phyloP scores from a whole-genome alignment of 2,329 filamentous ascomycete species.

The Colletotrichum kahawae region DNA sequence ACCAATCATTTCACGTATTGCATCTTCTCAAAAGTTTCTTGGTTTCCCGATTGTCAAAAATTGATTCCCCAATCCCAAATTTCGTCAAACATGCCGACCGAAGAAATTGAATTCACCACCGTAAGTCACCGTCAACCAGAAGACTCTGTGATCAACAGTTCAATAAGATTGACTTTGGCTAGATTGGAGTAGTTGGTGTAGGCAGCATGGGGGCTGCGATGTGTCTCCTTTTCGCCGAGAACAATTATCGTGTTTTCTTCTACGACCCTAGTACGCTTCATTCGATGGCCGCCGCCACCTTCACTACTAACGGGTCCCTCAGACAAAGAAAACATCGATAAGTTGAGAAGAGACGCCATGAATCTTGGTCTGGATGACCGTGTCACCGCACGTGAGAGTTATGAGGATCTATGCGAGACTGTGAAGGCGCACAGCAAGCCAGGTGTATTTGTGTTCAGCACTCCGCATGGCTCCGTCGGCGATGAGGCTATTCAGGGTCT shows the following conservation, averaged over 20 bases:
- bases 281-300: not conserved
- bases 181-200: constrained; percentile 62
- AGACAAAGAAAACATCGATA: constrained; percentile 48
- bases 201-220: constrained; percentile 67
- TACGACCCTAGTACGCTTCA: constrained; percentile 48
- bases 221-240: constrained; percentile 62
- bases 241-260: constrained; percentile 58
- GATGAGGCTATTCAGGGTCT: not conserved
- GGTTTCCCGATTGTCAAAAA: not conserved
- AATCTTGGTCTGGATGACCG: constrained; percentile 31
- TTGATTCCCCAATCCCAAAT: not conserved
- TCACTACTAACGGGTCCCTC: not conserved
- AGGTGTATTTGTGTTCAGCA: not conserved
- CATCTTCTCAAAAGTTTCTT: not conserved
- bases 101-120: not conserved
- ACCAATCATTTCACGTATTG: not conserved
- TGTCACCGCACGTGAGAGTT: constrained; percentile 31
- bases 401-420: constrained; percentile 33
- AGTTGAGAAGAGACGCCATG: constrained; percentile 37
- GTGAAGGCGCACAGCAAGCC: not conserved
- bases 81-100: not conserved
- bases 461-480: not conserved
- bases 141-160: not conserved
- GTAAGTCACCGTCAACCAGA: not conserved
- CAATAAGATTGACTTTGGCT: not conserved